Evolutionary conservation across 2,329 filamentous ascomycete genomes (phyloP), one percentile per base, ranked within the genome.

Genomic region (Pestalotiopsis sp.): DNA sequence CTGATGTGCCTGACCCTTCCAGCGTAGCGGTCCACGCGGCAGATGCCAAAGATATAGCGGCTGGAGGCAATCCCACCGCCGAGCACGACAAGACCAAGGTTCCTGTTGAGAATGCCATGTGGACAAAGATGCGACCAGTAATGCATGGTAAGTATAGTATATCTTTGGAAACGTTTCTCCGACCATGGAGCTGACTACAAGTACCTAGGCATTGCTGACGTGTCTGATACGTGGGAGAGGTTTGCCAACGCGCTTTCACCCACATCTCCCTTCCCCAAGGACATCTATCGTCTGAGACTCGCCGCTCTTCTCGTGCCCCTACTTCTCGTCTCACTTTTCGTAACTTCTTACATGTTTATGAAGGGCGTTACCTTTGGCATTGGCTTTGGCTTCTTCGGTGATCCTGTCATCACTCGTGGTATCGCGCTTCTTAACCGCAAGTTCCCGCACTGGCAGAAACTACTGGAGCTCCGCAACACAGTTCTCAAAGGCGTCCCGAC

Each of bases 401-500:
- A 95, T 69, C 93, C 94, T 0, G 73, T 95, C 71, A 89, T 95
- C 67, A 82, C 83, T 39, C 86, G 86, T 13, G 88, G 84, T 2
- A 76, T 93, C 3, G 78, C 79, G 13, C 87, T 88, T 72, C 79
- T 93, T 36, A 91, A 93, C 77, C 81, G 80, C 7, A 80, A 78
- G 6, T 86, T 90, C 72, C 93, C 93, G 0, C 82, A 90, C 72
- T 96, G 93, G 93, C 86, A 93, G 74, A 92, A 91, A 72, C 83
- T 93, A 6, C 83, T 95, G 17, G 90, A 94, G 74, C 80, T 94
- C 12, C 87, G 91, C 69, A 94, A 94, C 73, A 93, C 92, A 0
- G 77, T 96, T 1, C 87, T 97, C 64, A 93, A 92, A 76, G 93
- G 93, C 2, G 90, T 96, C 0, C 94, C 94, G 0, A 97, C 93